phyloP scores from a whole-genome alignment of 2,329 filamentous ascomycete genomes.

The Knufia fluminis region DNA sequence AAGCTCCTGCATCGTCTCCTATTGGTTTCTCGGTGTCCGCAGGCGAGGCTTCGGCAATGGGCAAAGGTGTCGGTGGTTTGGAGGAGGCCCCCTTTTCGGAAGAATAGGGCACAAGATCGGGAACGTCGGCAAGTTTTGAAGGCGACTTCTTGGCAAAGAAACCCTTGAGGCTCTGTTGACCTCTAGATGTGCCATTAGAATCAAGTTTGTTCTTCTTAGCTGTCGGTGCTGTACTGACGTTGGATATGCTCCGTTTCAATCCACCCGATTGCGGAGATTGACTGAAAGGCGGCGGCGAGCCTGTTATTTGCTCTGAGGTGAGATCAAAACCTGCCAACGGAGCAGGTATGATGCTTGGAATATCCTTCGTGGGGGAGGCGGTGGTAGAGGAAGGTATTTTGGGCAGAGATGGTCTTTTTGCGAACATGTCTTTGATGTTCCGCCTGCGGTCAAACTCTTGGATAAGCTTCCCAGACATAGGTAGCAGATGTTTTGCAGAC shows the following conservation, averaged over 20 bases:
- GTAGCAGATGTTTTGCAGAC: conserved; percentile 56
- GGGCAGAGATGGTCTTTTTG: conserved; percentile 41
- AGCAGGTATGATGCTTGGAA: not conserved
- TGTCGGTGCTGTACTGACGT: conserved; percentile 24
- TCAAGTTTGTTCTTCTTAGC: conserved; percentile 44
- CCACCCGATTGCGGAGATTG: conserved; percentile 21
- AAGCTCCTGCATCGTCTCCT: conserved; percentile 46
- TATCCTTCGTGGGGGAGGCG: not conserved
- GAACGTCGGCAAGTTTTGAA: not conserved
- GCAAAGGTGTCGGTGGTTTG: not conserved
- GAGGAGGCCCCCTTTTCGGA: conserved; percentile 4
- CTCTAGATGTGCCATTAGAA: conserved; percentile 31
- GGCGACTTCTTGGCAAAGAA: conserved; percentile 64
- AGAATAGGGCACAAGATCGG: not conserved
- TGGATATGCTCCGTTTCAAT: conserved; percentile 32
- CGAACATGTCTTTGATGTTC: conserved; percentile 91
- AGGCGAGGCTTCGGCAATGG: conserved; percentile 3
- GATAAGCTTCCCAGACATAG: conserved; percentile 71
- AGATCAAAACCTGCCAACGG: not conserved
- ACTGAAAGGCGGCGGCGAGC: conserved; percentile 1
- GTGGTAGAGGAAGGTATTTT: conserved; percentile 8
- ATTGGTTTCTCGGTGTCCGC: conserved; percentile 12
- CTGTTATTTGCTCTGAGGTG: not conserved
- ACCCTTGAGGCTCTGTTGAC: conserved; percentile 59
- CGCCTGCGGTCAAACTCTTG: conserved; percentile 77